A percentile compares a stretch with the other conserved stretches of the same genome.
These are phyloP conservation scores for Pestalotiopsis sp. DNA, from an alignment of 2,329 filamentous ascomycete genomes.

Conservation along the genomic window DNA sequence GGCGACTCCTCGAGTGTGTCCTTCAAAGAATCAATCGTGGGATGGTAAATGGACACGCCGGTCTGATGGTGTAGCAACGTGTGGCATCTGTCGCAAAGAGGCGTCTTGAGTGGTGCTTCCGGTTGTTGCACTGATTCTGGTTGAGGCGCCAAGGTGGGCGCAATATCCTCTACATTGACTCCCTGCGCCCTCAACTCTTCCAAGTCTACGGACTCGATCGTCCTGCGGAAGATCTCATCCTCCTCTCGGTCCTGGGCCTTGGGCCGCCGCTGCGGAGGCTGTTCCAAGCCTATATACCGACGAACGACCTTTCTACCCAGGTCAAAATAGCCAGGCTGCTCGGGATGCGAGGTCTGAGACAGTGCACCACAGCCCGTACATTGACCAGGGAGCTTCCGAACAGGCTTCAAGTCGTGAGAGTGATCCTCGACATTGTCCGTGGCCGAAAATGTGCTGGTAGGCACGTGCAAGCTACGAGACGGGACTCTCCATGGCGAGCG, in stretches of 20 bases:
- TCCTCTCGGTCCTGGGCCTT: constrained; percentile 31
- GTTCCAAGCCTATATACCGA: constrained; percentile 44
- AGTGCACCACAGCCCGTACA: constrained; percentile 69
- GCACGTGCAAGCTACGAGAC: constrained; percentile 29
- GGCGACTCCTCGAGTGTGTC: constrained; percentile 88
- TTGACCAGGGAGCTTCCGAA: constrained; percentile 49
- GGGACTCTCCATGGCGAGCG: constrained; percentile 21
- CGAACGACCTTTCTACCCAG: constrained; percentile 51
- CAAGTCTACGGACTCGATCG: constrained; percentile 43
- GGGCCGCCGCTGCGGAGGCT: constrained; percentile 19
- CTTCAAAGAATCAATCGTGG: constrained; percentile 76
- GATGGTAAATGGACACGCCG: constrained; percentile 75
- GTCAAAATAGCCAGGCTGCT: constrained; percentile 60
- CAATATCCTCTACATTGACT: constrained; percentile 42
- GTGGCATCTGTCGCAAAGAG: constrained; percentile 88
- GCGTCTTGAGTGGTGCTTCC: constrained; percentile 38
- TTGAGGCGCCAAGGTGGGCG: constrained; percentile 26
- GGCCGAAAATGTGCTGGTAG: constrained; percentile 16
- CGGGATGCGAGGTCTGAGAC: constrained; percentile 54
- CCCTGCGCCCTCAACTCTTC: constrained; percentile 47
- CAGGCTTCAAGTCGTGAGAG: constrained; percentile 4
- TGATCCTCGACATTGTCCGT: not conserved
- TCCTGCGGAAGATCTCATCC: constrained; percentile 49
- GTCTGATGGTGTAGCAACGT: constrained; percentile 74
- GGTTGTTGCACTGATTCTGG: constrained; percentile 10